phyloP scores from a whole-genome alignment of 2,329 filamentous ascomycete genomes.

The Fusarium hostae region DNA sequence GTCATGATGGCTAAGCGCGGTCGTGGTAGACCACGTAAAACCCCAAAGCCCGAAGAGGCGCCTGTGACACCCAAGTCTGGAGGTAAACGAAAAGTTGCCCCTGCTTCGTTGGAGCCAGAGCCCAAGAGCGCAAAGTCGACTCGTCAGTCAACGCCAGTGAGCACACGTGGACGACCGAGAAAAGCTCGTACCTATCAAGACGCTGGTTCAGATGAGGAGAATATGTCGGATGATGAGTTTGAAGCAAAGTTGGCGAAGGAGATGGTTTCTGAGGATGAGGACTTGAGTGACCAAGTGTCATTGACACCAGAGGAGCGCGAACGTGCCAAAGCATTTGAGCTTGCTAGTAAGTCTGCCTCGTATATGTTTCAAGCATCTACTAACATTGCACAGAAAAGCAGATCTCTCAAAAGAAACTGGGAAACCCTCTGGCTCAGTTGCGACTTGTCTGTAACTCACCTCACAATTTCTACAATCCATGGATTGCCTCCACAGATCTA shows the following conservation, averaged over 20 bases:
- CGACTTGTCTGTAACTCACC: slow-evolving; percentile 93
- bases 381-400: slow-evolving; percentile 71
- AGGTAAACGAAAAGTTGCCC: slow-evolving; percentile 49
- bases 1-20: slow-evolving; percentile 63
- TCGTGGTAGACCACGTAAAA: slow-evolving; percentile 39
- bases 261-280: slow-evolving; percentile 56
- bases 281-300: slow-evolving; percentile 42
- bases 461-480: slow-evolving; percentile 97
- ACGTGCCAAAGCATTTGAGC: slow-evolving; percentile 73
- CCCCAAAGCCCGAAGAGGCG: slow-evolving; percentile 37
- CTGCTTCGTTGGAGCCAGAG: slow-evolving; percentile 49
- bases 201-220: slow-evolving; percentile 68
- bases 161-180: slow-evolving; percentile 62
- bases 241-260: slow-evolving; percentile 80
- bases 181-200: slow-evolving; percentile 62
- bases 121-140: slow-evolving; percentile 81
- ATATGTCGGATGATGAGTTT: slow-evolving; percentile 84
- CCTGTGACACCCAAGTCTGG: slow-evolving; percentile 36
- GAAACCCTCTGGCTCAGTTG: slow-evolving; percentile 92
- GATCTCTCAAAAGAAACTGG: slow-evolving; percentile 89
- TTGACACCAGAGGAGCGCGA: slow-evolving; percentile 70
- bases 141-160: slow-evolving; percentile 77
- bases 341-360: slow-evolving; percentile 72
- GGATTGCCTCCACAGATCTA: slow-evolving; percentile 68
- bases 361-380: slow-evolving; percentile 13